Conservation (phyloP, 2,329 filamentous ascomycete species). For the Fusarium illudens region DNA sequence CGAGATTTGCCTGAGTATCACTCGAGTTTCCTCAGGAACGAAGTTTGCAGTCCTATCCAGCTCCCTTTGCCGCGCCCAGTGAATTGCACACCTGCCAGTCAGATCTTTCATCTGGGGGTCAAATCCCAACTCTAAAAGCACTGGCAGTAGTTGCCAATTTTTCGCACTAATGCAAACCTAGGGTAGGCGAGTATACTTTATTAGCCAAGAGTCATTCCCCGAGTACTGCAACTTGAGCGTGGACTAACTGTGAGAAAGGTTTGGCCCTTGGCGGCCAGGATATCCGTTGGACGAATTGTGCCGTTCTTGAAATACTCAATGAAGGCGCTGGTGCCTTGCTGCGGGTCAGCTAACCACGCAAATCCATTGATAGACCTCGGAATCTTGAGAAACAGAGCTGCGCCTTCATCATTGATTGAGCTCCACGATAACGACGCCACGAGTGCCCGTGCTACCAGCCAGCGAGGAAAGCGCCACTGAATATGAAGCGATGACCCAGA, state of each 20-base stretch:
- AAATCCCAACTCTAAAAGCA: not conserved
- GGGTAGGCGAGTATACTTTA: not conserved
- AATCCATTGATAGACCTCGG: not conserved
- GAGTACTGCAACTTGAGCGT: too few species aligned
- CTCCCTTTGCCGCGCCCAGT: not conserved
- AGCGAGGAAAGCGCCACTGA: not conserved
- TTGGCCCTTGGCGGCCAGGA: not conserved
- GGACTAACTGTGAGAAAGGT: not conserved
- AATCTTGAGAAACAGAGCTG: not conserved
- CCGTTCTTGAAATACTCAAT: not conserved
- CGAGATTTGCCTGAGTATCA: not conserved
- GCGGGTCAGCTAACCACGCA: fast-evolving
- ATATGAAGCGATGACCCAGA: not conserved
- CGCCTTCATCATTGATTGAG: not conserved
- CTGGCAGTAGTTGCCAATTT: not conserved
- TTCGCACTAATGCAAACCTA: not conserved
- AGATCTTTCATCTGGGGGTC: not conserved
- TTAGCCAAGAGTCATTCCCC: too few species aligned
- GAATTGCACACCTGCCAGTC: not conserved
- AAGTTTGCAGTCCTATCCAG: fast-evolving
- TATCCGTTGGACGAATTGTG: not conserved
- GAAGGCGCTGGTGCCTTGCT: not conserved
- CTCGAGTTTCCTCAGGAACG: not conserved
- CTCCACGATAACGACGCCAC: not conserved
- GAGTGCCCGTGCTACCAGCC: not conserved